A percentile compares a stretch with the other conserved stretches of the same genome.
phyloP scores from a whole-genome alignment of 371 early-diverging fungal species.

The Haplosporangium sp. region DNA sequence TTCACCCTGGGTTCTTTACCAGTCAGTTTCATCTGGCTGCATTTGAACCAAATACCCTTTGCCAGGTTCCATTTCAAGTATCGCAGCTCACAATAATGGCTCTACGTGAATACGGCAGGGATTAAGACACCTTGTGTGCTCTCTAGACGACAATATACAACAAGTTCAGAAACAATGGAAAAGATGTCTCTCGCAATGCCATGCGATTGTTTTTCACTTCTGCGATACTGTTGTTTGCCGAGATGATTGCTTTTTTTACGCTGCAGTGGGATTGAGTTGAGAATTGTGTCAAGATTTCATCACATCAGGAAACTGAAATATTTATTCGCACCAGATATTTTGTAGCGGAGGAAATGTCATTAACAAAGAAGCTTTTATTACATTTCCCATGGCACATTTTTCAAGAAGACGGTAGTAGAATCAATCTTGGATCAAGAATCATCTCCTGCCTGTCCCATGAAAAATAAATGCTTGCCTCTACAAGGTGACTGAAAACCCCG shows the following conservation, averaged over 20 bases:
- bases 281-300: too few relatives aligned
- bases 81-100: conserved; percentile 66
- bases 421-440: too few relatives aligned
- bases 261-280: too few relatives aligned
- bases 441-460: too few relatives aligned
- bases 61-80: conserved; percentile 56
- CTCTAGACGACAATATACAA: conserved; percentile 51
- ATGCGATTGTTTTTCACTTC: background rate
- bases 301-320: too few relatives aligned
- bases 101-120: conserved; percentile 80
- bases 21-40: conserved; percentile 51
- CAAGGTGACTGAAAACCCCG: too few relatives aligned
- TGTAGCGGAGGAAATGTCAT: too few relatives aligned
- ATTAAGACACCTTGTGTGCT: conserved; percentile 79
- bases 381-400: too few relatives aligned
- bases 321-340: too few relatives aligned
- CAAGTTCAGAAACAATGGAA: conserved; percentile 22
- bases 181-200: background rate
- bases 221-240: background rate
- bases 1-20: conserved; percentile 17
- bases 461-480: too few relatives aligned
- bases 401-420: too few relatives aligned
- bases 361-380: too few relatives aligned
- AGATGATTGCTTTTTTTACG: background rate
- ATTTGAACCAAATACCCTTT: conserved; percentile 59